Percentiles rank a stretch among this genome's conserved stretches.
Conservation (phyloP, 441 rosid species). For the Aquilaria agallochum region DNA sequence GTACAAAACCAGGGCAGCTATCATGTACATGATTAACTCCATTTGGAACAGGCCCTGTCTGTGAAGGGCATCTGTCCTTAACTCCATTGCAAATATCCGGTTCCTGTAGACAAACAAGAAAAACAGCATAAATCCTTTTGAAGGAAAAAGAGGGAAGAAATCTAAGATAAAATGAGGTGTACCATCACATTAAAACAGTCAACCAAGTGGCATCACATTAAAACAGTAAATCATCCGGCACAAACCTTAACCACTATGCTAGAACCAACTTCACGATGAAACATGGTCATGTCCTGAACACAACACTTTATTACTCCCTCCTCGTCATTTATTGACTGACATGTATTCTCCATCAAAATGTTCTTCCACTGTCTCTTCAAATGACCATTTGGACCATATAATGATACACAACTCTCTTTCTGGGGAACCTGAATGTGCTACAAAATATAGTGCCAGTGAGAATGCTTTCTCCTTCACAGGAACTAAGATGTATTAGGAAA, state of each 20-base stretch:
- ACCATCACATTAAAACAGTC: not conserved
- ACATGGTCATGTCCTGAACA: constrained; percentile 39
- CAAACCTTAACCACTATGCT: constrained; percentile 36
- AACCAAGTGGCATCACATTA: no score
- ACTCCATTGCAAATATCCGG: constrained; percentile 27
- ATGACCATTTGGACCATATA: constrained; percentile 21
- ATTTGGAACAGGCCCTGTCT: constrained; percentile 22
- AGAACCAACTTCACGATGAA: constrained; percentile 20
- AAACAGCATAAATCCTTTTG: constrained; percentile 6
- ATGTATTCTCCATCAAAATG: constrained; percentile 40
- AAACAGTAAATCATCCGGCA: constrained; percentile 8
- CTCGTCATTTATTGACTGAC: constrained; percentile 36
- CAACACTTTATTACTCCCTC: constrained; percentile 44
- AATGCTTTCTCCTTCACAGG: constrained; percentile 23
- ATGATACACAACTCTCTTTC: constrained; percentile 13
- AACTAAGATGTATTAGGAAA: constrained; percentile 13
- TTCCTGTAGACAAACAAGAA: constrained; percentile 36
- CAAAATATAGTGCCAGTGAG: constrained; percentile 11
- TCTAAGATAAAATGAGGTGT: no score
- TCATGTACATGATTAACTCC: constrained; percentile 33
- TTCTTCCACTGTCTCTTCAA: constrained; percentile 34
- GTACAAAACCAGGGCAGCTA: constrained; percentile 24
- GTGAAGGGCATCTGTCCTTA: constrained; percentile 26
- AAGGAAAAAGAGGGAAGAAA: constrained; percentile 5
- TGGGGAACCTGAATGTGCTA: constrained; percentile 15